phyloP scores from a whole-genome alignment of 805 yeast species.

The Saturnispora silvae region DNA sequence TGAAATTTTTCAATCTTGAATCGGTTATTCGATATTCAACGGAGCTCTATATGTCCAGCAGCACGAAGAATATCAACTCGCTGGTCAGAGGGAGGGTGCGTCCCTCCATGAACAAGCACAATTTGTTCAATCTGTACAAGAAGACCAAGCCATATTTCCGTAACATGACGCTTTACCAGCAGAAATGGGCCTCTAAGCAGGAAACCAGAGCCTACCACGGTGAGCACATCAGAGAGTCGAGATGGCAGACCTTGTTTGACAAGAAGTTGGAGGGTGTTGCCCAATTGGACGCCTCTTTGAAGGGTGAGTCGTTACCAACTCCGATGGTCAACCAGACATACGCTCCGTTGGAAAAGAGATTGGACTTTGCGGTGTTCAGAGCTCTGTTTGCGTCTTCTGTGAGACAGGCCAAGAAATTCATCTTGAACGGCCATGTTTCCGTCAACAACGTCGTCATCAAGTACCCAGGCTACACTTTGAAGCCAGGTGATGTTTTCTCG shows the following conservation, averaged over 20 bases:
- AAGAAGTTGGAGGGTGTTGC: slow-evolving; percentile 75
- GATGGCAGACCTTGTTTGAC: slow-evolving; percentile 65
- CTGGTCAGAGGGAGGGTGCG: slow-evolving; percentile 44
- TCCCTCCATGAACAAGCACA: slow-evolving; percentile 84
- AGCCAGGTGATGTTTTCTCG: slow-evolving; percentile 78
- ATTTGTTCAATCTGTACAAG: slow-evolving; percentile 79
- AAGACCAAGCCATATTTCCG: slow-evolving; percentile 44
- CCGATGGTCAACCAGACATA: slow-evolving; percentile 84
- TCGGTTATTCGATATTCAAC: neutral
- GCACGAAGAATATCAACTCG: slow-evolving; percentile 22
- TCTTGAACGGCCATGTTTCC: slow-evolving; percentile 66
- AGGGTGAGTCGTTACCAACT: slow-evolving; percentile 46
- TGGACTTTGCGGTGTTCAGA: slow-evolving; percentile 85
- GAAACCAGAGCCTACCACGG: slow-evolving; percentile 96
- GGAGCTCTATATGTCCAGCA: slow-evolving; percentile 21
- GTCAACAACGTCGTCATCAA: slow-evolving; percentile 76
- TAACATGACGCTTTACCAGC: slow-evolving; percentile 71
- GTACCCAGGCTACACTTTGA: slow-evolving; percentile 69
- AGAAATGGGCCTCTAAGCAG: slow-evolving; percentile 83
- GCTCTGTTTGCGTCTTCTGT: slow-evolving; percentile 87
- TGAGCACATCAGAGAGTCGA: slow-evolving; percentile 76
- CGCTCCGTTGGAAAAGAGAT: slow-evolving; percentile 78
- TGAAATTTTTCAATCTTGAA: neutral
- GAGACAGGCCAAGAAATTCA: slow-evolving; percentile 87
- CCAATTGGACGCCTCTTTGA: slow-evolving; percentile 72